Percentiles rank a stretch among this genome's conserved stretches.
These are phyloP conservation scores for Penicillium bovifimosum DNA, from an alignment of 495 filamentous ascomycete species.

Conservation along the genomic window DNA sequence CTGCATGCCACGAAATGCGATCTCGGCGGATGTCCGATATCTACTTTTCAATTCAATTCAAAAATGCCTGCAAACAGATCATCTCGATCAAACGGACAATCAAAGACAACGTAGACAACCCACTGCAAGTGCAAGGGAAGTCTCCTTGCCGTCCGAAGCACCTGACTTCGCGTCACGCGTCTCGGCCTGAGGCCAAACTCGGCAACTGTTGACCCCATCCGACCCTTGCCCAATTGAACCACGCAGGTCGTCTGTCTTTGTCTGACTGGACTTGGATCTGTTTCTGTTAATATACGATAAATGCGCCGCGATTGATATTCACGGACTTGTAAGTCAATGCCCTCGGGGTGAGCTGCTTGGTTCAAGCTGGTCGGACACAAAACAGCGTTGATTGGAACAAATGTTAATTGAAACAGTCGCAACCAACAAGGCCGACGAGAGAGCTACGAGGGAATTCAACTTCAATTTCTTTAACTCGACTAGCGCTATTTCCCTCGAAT, in stretches of 20 bases:
- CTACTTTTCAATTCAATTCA: no score
- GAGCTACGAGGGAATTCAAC: neutral
- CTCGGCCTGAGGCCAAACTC: slow-evolving; percentile 31
- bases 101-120: no score
- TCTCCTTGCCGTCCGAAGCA: slow-evolving; percentile 10
- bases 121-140: neutral
- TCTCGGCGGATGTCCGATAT: neutral
- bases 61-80: no score
- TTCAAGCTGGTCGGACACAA: neutral
- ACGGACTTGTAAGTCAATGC: neutral
- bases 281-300: neutral
- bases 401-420: neutral
- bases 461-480: neutral
- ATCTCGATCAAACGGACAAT: no score
- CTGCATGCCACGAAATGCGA: neutral
- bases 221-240: slow-evolving; percentile 9
- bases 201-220: slow-evolving; percentile 16
- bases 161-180: slow-evolving; percentile 35
- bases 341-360: neutral
- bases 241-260: neutral
- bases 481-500: neutral
- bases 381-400: neutral
- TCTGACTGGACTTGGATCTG: neutral
- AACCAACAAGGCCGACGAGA: neutral
- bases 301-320: neutral